Percentiles rank a stretch among this genome's conserved stretches.
Evolutionary conservation across 2,329 filamentous ascomycete genomes (phyloP).

Genomic region (Aphanocladium album): DNA sequence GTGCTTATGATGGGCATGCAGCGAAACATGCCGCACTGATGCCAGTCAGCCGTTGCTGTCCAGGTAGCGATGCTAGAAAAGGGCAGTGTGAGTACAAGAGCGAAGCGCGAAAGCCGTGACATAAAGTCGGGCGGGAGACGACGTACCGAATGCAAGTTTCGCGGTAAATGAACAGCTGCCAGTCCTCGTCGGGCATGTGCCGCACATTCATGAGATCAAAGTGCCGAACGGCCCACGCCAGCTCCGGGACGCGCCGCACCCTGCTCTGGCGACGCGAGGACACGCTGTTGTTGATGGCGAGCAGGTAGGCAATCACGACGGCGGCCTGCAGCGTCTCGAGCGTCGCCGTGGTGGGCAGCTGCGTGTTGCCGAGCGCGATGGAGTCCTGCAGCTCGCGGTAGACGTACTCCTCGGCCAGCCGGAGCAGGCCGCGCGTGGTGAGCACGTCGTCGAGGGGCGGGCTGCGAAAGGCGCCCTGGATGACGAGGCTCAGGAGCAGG

Average conservation of each 20-base stretch:
- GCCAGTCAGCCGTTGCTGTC: constrained; percentile 23
- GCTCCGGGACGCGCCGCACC: constrained; percentile 15
- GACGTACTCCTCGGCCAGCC: constrained; percentile 18
- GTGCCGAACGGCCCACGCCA: constrained; percentile 18
- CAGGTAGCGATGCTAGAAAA: constrained; percentile 20
- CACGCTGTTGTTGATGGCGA: constrained; percentile 18
- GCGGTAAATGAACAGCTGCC: constrained; percentile 16
- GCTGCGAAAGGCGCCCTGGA: constrained; percentile 18
- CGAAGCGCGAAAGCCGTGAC: too few species aligned
- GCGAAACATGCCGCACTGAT: constrained; percentile 23
- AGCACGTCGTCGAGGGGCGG: constrained; percentile 18
- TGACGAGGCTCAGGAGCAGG: constrained; percentile 17
- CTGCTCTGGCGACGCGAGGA: constrained; percentile 14
- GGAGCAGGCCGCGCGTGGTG: constrained; percentile 12
- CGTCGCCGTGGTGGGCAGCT: constrained; percentile 7
- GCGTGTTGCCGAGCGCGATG: constrained; percentile 1
- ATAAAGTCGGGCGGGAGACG: not conserved
- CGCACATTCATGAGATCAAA: constrained; percentile 15
- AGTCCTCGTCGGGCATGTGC: constrained; percentile 10
- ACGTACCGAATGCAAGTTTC: constrained; percentile 20
- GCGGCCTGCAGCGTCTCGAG: constrained; percentile 22
- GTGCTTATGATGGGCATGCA: constrained; percentile 18
- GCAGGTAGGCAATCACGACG: constrained; percentile 19
- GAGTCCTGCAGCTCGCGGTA: constrained; percentile 14
- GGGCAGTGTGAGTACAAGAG: not conserved